These are phyloP conservation scores for Candida silvatica DNA, from an alignment of 805 yeast species.

Conservation along the genomic window DNA sequence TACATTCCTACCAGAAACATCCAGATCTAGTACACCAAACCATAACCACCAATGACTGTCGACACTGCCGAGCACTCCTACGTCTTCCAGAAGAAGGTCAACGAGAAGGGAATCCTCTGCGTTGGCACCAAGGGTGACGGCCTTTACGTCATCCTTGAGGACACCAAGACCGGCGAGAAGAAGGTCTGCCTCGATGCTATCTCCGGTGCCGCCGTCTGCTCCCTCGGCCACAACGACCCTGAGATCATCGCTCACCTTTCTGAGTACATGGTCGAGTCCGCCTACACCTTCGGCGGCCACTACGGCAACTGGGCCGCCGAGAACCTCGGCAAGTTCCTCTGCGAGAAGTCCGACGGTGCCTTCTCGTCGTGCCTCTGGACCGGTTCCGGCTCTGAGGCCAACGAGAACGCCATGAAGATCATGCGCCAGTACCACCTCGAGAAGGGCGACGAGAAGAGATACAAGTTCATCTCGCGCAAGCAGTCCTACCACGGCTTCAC, in stretches of 20 bases:
- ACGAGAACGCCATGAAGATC: conserved; percentile 70
- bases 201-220: conserved; percentile 44
- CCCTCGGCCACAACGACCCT: conserved; percentile 33
- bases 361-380: conserved; percentile 36
- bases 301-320: conserved; percentile 32
- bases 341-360: conserved; percentile 28
- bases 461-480: conserved; percentile 33
- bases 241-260: conserved; percentile 28
- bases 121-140: conserved; percentile 37
- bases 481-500: conserved; percentile 43
- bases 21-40: no score
- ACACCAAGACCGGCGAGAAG: conserved; percentile 29
- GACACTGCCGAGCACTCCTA: conserved; percentile 20
- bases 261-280: conserved; percentile 23
- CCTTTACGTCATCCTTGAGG: conserved; percentile 29
- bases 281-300: conserved; percentile 26
- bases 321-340: conserved; percentile 33
- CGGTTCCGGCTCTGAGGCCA: conserved; percentile 73
- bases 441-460: conserved; percentile 30
- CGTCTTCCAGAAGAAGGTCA: conserved; percentile 35
- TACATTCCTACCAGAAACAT: no score
- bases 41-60: conserved; percentile 12
- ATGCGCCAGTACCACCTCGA: conserved; percentile 42
- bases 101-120: conserved; percentile 28
- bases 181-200: conserved; percentile 29